Base-by-base conservation (phyloP, 768 basidiomycete species). In the Tulasnella calospora region DNA sequence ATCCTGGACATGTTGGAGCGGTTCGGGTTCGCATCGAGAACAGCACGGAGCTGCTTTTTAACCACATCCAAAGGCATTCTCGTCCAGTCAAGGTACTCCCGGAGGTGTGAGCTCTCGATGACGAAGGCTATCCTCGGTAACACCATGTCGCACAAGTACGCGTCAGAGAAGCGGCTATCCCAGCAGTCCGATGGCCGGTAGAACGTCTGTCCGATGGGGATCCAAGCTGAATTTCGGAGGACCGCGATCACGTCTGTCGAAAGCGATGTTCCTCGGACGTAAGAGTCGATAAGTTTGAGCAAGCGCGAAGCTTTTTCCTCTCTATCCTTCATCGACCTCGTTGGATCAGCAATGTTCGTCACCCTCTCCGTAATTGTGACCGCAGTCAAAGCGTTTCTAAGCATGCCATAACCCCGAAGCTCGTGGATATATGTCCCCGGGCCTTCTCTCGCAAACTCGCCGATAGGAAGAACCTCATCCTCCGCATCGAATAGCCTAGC, bases 71-170 rank as follows among this genome's bases (percentile, higher is more conserved):
- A 69, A 10, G 75, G 40, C 17, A 76, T 10, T 57, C 30, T 15
- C 27, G 47, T 40, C 75, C 75, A 76, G 55, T 61, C 75, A 6
- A 76, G 75, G 51, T 17, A 21, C 13, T 76, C 57, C 17, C 75
- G 8, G 6, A 67, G 57, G 8, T 57, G 41, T 21, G 21, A 23
- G 46, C 30, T 35, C 9, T 30, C 40, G 15, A 76, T 38, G 21
- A 36, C 36, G 30, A 55, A 76, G 19, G 47, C 17, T 2, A 76
- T 57, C 75, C 33, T 35, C 21, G 75, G 75, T 23, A 76, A 51
- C 3, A 70, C 55, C 38, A 57, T 40, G 57, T 76, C 75, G 57
- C 67, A 76, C 40, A 76, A 41, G 55, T 35, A 61, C 23, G 17
- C 13, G 7, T 76, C 57, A n/a, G 75, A 33, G 12, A 17, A 41